These are phyloP conservation scores for Cavenderia fasciculata DNA, from an alignment of 78 protist genomes.

Conservation along the genomic window DNA sequence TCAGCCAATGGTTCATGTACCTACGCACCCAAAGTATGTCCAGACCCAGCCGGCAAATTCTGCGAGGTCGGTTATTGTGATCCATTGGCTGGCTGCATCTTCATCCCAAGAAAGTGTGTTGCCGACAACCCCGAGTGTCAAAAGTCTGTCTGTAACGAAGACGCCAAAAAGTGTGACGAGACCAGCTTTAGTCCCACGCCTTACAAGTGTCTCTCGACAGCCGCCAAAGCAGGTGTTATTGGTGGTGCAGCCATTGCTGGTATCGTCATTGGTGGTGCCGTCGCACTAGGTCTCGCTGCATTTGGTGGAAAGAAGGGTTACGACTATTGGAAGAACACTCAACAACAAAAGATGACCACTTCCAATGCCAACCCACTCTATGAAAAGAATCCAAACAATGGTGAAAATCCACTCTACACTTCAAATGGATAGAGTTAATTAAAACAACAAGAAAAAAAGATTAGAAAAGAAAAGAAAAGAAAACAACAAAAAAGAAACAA, in stretches of 20 bases:
- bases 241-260: conserved; percentile 68
- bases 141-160: conserved; percentile 10
- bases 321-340: conserved; percentile 2
- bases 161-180: conserved; percentile 1
- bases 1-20: background rate
- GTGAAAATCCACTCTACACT: conserved; percentile 55
- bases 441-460: too few relatives aligned
- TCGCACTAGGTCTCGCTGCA: conserved; percentile 3
- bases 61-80: conserved; percentile 21
- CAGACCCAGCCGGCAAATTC: background rate
- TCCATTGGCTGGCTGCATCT: conserved; percentile 28
- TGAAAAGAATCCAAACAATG: background rate
- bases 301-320: conserved; percentile 57
- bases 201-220: conserved; percentile 54
- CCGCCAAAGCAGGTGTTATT: conserved; percentile 51
- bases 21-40: background rate
- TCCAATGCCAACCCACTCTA: conserved; percentile 46
- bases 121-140: conserved; percentile 13
- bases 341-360: background rate
- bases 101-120: background rate
- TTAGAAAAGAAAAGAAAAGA: too few relatives aligned
- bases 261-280: conserved; percentile 67
- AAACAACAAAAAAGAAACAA: too few relatives aligned
- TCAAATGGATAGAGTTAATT: too few relatives aligned
- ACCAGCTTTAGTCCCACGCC: conserved; percentile 27